Evolutionary conservation across 192 early-diverging fungal species (phyloP), one percentile per base, ranked within the genome.

Genomic region (Mortierella claussenii): DNA sequence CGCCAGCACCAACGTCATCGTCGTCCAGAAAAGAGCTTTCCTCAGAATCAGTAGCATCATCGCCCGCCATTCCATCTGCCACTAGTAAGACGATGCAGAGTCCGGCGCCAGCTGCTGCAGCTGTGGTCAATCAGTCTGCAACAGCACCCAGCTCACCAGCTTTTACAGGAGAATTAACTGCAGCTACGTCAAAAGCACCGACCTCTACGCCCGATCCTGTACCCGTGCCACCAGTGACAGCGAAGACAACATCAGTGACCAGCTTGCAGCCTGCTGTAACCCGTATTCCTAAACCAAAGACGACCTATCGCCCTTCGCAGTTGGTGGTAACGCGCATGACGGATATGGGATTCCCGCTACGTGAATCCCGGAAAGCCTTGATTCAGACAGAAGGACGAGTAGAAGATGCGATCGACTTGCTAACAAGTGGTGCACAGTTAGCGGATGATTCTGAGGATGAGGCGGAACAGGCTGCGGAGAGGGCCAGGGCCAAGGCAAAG

Each of bases 381-480:
- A 66, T 75, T 48, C 71, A 75, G 28, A 75, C 71, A 15, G 60
- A 65, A 32, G 71, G 71, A 44, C 33, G 57, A 5, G 71, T 75
- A 6, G 71, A 75, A 33, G 71, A 75, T 66, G 71, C 71, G 10
- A 75, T 75, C 34, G 71, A 75, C 33, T 55, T 75, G 49, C 23
- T 75, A 30, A 75, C 71, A 9, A 75, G 63, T 42, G 63, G 71
- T 1, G 63, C 71, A 20, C 63, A 60, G 23, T 52, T 75, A 18
- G 71, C 71, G 0, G 71, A 75, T 40, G 71, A 75, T 26, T 75
- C 71, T 15, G 71, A 75, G n/a, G 71, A 75, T 33, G 71, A 75
- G 45, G 60, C 63, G 26, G 71, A 75, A 34, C 50, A 42, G 11
- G 71, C 71, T 21, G 71, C 71, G 1, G 71, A 75, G 54, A 66